A percentile compares a stretch with the other conserved stretches of the same genome.
Conservation (phyloP, 1,284 basidiomycete genomes). For the Cryptococcus maquisensis region DNA sequence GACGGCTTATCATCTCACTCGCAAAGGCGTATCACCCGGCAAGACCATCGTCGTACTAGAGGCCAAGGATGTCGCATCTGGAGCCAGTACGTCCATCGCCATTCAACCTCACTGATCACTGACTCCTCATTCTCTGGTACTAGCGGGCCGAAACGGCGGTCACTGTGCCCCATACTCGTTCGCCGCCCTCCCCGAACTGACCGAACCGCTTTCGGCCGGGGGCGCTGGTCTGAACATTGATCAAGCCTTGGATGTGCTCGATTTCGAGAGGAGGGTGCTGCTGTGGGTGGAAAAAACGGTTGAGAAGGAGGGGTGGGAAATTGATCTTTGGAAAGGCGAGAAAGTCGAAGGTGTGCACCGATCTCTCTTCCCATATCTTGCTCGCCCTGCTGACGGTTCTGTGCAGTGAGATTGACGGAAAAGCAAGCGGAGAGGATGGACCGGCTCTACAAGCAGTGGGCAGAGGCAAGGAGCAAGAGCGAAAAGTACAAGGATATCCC, state of each 20-base stretch:
- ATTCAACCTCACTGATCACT: neutral
- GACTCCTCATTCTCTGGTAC: neutral
- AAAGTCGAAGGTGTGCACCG: slow-evolving; percentile 25
- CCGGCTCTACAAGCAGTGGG: slow-evolving; percentile 4
- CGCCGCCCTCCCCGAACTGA: slow-evolving; percentile 14
- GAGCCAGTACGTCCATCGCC: slow-evolving; percentile 25
- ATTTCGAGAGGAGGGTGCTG: slow-evolving; percentile 62
- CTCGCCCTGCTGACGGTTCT: neutral
- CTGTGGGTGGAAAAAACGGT: slow-evolving; percentile 63
- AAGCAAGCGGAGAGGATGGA: neutral
- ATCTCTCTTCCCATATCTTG: neutral
- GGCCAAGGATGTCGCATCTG: slow-evolving; percentile 37
- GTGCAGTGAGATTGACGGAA: slow-evolving; percentile 1
- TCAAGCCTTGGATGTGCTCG: slow-evolving; percentile 51
- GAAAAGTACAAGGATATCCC: slow-evolving; percentile 7
- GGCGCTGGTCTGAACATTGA: slow-evolving; percentile 45
- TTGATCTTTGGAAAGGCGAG: slow-evolving; percentile 30
- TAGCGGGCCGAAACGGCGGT: slow-evolving; percentile 44
- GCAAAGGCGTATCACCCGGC: slow-evolving; percentile 19
- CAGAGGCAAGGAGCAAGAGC: slow-evolving; percentile 5
- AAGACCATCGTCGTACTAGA: slow-evolving; percentile 30
- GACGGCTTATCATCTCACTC: slow-evolving; percentile 34
- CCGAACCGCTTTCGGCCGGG: slow-evolving; percentile 24
- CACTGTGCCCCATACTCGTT: slow-evolving; percentile 35
- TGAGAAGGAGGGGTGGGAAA: slow-evolving; percentile 22